Conservation (phyloP, 164 flowering plant species). For the Kingdonia uniflora region DNA sequence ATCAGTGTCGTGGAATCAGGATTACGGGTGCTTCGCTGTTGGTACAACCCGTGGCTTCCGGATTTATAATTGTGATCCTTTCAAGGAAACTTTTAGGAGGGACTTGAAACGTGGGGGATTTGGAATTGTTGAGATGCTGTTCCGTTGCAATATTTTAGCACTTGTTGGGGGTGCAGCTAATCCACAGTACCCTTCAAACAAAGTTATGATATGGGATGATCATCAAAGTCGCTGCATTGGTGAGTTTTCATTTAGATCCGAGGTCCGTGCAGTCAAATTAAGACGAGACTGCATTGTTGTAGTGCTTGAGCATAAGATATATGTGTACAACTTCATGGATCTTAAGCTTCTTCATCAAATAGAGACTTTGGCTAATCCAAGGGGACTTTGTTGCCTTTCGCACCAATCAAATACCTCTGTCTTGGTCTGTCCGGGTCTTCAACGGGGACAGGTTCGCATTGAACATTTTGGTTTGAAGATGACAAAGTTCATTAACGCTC, state of each 20-base stretch:
- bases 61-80: conserved; percentile 46
- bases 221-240: conserved; percentile 50
- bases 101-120: conserved; percentile 48
- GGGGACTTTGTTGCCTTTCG: conserved; percentile 51
- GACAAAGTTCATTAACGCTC: conserved; percentile 40
- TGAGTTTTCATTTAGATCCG: no score
- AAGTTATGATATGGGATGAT: no score
- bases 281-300: conserved; percentile 44
- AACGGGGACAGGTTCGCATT: conserved; percentile 39
- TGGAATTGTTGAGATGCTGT: conserved; percentile 47
- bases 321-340: conserved; percentile 42
- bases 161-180: conserved; percentile 46
- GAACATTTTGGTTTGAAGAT: conserved; percentile 48
- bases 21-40: conserved; percentile 50
- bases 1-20: conserved; percentile 62
- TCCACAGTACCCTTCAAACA: conserved; percentile 39
- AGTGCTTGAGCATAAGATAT: conserved; percentile 47
- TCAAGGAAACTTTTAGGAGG: conserved; percentile 49
- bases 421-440: conserved; percentile 46
- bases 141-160: conserved; percentile 41
- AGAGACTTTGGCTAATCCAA: conserved; percentile 41
- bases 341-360: conserved; percentile 46
- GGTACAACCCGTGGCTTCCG: conserved; percentile 52
- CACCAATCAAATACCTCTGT: conserved; percentile 41
- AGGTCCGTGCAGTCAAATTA: conserved; percentile 47